Percentiles rank a stretch among this genome's conserved stretches.
These are phyloP conservation scores for Podospora pseudoanserina DNA, from an alignment of 495 filamentous ascomycete genomes.

Conservation along the genomic window DNA sequence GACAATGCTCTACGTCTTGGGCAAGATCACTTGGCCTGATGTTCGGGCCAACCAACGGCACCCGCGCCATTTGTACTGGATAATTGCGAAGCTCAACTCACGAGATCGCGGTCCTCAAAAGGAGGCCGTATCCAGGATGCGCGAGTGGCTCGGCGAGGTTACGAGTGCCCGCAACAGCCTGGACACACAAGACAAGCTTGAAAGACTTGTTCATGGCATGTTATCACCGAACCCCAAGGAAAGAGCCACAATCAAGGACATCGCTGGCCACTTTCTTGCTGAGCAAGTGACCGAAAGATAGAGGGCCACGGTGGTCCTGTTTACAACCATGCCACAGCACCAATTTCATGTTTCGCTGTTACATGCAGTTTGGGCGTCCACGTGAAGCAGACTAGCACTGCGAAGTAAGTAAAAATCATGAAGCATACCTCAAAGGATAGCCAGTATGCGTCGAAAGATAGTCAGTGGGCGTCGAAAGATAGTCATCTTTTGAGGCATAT, in stretches of 20 bases:
- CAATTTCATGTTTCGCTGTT: neutral
- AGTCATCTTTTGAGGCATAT: neutral
- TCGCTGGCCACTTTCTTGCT: conserved; percentile 35
- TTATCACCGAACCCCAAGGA: conserved; percentile 41
- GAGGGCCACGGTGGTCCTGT: conserved; percentile 9
- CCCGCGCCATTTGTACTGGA: conserved; percentile 45
- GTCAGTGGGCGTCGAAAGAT: too few species aligned
- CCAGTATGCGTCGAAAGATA: too few species aligned
- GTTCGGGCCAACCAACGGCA: conserved; percentile 40
- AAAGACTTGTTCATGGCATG: conserved; percentile 45
- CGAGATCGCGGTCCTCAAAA: conserved; percentile 32
- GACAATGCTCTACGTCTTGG: conserved; percentile 48
- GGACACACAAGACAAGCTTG: conserved; percentile 37
- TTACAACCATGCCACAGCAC: too few species aligned
- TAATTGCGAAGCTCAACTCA: conserved; percentile 38
- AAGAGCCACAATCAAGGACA: conserved; percentile 41
- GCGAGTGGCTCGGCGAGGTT: conserved; percentile 45
- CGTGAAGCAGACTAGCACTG: neutral
- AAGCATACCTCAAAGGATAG: too few species aligned
- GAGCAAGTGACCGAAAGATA: conserved; percentile 27
- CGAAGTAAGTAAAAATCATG: too few species aligned
- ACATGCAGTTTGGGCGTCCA: neutral
- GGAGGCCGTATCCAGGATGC: conserved; percentile 43
- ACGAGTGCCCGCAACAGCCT: conserved; percentile 36
- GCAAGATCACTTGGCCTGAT: conserved; percentile 46